phyloP scores from a whole-genome alignment of 108 stramenopile genomes.

The Nitzschia sp. region DNA sequence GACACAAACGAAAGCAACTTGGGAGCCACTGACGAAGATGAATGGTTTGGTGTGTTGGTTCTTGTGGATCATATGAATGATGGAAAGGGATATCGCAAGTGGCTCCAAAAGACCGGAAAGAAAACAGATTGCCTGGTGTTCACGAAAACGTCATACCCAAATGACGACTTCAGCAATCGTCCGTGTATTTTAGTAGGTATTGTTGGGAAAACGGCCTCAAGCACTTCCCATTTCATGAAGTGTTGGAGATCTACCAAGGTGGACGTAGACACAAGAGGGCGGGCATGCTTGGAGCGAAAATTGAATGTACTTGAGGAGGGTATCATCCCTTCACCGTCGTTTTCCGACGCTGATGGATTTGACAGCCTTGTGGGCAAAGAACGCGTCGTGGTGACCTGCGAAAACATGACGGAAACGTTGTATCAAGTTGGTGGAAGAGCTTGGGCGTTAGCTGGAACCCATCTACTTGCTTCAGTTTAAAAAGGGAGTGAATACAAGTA shows the following conservation, averaged over 20 bases:
- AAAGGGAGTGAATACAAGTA: too few species aligned
- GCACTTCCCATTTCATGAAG: constrained; percentile 54
- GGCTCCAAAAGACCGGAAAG: constrained; percentile 54
- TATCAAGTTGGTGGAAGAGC: neutral
- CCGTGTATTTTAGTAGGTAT: constrained; percentile 60
- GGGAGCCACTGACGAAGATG: neutral
- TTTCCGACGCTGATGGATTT: neutral
- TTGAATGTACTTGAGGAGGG: constrained; percentile 66
- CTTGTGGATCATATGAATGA: constrained; percentile 84
- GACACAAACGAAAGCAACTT: neutral
- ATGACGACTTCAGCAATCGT: constrained; percentile 18
- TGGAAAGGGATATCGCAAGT: constrained; percentile 66
- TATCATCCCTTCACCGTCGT: neutral
- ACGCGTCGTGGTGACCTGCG: neutral
- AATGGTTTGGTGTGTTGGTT: constrained; percentile 53
- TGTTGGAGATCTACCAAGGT: constrained; percentile 73
- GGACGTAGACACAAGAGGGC: constrained; percentile 69
- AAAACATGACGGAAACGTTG: neutral
- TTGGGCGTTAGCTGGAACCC: neutral
- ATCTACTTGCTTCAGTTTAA: too few species aligned
- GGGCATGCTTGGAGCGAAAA: constrained; percentile 69
- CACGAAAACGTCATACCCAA: constrained; percentile 32
- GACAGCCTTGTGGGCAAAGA: neutral
- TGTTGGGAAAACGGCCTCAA: constrained; percentile 31
- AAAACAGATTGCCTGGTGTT: constrained; percentile 32